Percentiles rank a stretch among this genome's conserved stretches.
These are phyloP conservation scores for Solanum verrucosum DNA, from an alignment of 257 asterid genomes.

Conservation along the genomic window DNA sequence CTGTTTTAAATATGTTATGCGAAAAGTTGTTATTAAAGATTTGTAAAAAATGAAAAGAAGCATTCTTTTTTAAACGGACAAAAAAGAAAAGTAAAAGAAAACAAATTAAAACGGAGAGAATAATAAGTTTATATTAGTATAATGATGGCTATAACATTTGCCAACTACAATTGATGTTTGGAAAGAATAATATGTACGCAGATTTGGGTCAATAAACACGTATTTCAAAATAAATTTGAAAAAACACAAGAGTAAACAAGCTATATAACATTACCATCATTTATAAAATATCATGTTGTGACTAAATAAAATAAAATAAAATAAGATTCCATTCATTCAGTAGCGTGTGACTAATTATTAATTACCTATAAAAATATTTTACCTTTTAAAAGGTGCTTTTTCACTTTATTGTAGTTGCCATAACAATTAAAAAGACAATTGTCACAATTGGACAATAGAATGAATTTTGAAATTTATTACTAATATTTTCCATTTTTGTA, in stretches of 20 bases:
- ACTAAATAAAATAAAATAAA: not conserved
- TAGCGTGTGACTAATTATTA: not conserved
- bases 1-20: too few species aligned
- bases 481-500: too few species aligned
- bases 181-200: rapidly evolving
- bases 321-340: not conserved
- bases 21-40: not conserved
- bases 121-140: too few species aligned
- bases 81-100: too few species aligned
- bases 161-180: not conserved
- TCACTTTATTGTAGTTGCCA: not conserved
- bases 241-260: not conserved
- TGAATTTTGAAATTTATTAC: not conserved
- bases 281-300: not conserved
- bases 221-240: too few species aligned
- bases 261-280: not conserved
- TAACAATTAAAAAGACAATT: not conserved
- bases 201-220: too few species aligned
- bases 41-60: not conserved
- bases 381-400: not conserved
- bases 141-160: not conserved
- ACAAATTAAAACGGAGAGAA: not conserved
- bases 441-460: not conserved
- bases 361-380: too few species aligned
- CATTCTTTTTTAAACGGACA: not conserved